Evolutionary conservation across 73 alveolate species (phyloP).

Genomic region (Paramecium octaurelia): DNA sequence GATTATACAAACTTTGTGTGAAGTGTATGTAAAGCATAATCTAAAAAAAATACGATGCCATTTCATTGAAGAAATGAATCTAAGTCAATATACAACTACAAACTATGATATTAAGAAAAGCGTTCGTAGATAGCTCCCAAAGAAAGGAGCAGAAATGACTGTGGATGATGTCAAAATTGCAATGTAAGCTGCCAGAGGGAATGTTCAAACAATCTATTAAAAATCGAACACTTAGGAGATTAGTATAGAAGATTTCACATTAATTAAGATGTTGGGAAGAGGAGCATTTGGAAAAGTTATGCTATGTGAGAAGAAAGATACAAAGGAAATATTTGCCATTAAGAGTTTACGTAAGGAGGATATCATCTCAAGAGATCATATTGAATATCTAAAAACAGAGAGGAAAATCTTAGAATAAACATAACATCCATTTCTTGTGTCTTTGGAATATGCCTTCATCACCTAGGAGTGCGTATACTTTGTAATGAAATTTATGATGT

Average conservation of each 20-base stretch:
- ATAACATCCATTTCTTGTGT: slow-evolving; percentile 94
- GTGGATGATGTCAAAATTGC: slow-evolving; percentile 17
- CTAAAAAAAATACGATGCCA: slow-evolving; percentile 44
- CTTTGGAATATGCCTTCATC: slow-evolving; percentile 92
- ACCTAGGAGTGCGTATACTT: slow-evolving; percentile 63
- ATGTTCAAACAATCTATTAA: neutral
- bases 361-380: slow-evolving; percentile 77
- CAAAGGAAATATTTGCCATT: slow-evolving; percentile 84
- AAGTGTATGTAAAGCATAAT: slow-evolving; percentile 32
- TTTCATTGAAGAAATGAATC: slow-evolving; percentile 32
- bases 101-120: slow-evolving; percentile 32
- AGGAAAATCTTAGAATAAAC: slow-evolving; percentile 89
- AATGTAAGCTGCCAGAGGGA: neutral
- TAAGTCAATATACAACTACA: neutral
- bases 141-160: slow-evolving; percentile 38
- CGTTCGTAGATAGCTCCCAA: slow-evolving; percentile 29
- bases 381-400: slow-evolving; percentile 88
- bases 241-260: slow-evolving; percentile 54
- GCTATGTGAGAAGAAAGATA: slow-evolving; percentile 79
- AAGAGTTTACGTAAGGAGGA: slow-evolving; percentile 87
- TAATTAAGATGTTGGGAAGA: slow-evolving; percentile 77
- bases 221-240: neutral
- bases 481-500: slow-evolving; percentile 86
- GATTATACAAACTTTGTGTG: slow-evolving; percentile 39
- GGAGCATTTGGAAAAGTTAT: slow-evolving; percentile 93